Conservation (phyloP, 2,329 filamentous ascomycete genomes). For the Bipolaris zeicola region DNA sequence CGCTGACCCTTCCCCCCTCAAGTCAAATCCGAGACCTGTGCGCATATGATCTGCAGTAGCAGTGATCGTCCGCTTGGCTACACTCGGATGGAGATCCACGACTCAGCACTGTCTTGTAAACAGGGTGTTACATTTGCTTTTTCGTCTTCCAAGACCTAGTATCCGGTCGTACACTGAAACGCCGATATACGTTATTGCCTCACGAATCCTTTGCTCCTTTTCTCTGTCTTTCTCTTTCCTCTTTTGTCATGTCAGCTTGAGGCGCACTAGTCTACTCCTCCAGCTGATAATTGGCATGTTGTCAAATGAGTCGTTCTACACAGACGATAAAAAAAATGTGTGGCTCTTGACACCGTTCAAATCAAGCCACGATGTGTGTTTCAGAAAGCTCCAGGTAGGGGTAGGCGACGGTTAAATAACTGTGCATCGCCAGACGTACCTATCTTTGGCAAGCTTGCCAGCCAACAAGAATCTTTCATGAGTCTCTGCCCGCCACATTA, state of each 20-base stretch:
- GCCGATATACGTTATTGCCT: neutral
- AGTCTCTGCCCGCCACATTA: neutral
- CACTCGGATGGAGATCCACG: conserved; percentile 14
- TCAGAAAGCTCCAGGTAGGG: neutral
- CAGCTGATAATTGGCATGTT: neutral
- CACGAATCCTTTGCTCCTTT: conserved; percentile 1
- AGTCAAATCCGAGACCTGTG: neutral
- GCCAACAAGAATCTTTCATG: neutral
- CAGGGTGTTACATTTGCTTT: conserved; percentile 8
- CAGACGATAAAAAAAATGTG: neutral
- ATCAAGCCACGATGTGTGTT: conserved; percentile 1
- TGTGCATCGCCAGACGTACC: conserved; percentile 10
- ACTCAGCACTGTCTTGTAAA: conserved; percentile 6
- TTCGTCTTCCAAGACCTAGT: neutral
- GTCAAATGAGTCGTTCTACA: conserved; percentile 6
- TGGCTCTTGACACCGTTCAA: conserved; percentile 2
- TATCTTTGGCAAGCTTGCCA: conserved; percentile 3
- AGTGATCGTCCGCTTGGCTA: conserved; percentile 14
- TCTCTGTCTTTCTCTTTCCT: neutral
- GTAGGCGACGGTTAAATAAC: conserved; percentile 10
- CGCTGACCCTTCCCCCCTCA: neutral
- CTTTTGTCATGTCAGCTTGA: neutral
- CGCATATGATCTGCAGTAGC: conserved; percentile 4
- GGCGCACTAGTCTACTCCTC: neutral
- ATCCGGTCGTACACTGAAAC: conserved; percentile 4